Conservation (phyloP, 2,329 filamentous ascomycete genomes). For the Drechslerella stenobrocha region DNA sequence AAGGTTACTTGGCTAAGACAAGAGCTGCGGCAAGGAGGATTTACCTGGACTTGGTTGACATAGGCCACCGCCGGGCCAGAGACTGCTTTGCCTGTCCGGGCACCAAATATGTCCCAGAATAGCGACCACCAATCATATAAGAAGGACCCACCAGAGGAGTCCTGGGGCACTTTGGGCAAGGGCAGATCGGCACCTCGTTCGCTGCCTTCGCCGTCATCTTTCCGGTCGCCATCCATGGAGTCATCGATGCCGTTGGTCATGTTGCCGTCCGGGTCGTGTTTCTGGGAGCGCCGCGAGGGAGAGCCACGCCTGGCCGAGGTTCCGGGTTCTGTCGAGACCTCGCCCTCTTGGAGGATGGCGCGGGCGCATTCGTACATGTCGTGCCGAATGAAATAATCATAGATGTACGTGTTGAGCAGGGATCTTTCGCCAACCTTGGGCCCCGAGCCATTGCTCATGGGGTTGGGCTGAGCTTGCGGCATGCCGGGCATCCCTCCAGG, state of each 20-base stretch:
- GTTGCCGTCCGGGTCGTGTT: slow-evolving; percentile 61
- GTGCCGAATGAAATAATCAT: slow-evolving; percentile 86
- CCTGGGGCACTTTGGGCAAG: slow-evolving; percentile 68
- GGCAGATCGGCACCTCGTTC: slow-evolving; percentile 74
- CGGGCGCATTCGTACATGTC: slow-evolving; percentile 82
- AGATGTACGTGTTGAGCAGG: slow-evolving; percentile 81
- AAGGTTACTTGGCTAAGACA: neutral
- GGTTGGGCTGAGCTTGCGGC: slow-evolving; percentile 27
- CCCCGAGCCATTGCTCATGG: slow-evolving; percentile 29
- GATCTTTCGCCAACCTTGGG: slow-evolving; percentile 45
- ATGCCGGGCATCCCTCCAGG: slow-evolving; percentile 46
- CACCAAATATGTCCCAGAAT: slow-evolving; percentile 94
- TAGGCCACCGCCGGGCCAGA: slow-evolving; percentile 66
- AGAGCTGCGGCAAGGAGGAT: slow-evolving; percentile 36
- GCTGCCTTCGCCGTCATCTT: slow-evolving; percentile 59
- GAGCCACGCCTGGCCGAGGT: slow-evolving; percentile 49
- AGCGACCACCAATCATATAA: slow-evolving; percentile 97
- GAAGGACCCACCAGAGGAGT: slow-evolving; percentile 73
- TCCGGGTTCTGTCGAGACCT: slow-evolving; percentile 49
- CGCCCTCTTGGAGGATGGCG: slow-evolving; percentile 63
- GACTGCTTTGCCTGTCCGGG: slow-evolving; percentile 70
- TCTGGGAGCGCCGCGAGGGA: slow-evolving; percentile 52
- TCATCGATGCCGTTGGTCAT: slow-evolving; percentile 71
- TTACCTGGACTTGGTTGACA: slow-evolving; percentile 79
- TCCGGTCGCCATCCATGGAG: slow-evolving; percentile 80